Conservation (phyloP, 306 rosid species). For the Echinosophora koreensis region DNA sequence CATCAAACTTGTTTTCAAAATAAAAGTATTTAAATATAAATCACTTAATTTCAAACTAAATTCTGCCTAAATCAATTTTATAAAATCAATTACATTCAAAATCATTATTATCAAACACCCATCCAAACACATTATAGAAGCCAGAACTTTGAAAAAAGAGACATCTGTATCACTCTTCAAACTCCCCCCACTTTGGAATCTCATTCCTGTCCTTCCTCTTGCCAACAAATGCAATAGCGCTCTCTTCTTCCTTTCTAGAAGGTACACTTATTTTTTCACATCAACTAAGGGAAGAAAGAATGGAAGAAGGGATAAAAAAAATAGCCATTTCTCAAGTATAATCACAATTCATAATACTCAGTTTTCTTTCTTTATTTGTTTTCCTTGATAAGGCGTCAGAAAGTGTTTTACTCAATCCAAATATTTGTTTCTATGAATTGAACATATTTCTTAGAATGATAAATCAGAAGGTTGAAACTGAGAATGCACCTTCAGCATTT, state of each 20-base stretch:
- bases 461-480: constrained; percentile 38
- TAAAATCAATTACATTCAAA: no score
- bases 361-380: constrained; percentile 7
- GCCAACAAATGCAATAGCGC: not conserved
- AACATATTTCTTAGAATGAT: constrained; percentile 40
- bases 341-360: not conserved
- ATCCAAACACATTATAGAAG: no score
- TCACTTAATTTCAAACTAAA: no score
- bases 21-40: no score
- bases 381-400: not conserved
- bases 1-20: no score
- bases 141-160: not conserved
- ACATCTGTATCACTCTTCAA: constrained; percentile 35
- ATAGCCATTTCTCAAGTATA: constrained; percentile 15
- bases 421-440: constrained; percentile 11
- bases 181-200: constrained; percentile 17
- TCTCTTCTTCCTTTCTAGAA: constrained; percentile 15
- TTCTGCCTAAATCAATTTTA: no score
- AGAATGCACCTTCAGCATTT: constrained; percentile 20
- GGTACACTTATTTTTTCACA: not conserved
- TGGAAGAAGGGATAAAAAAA: not conserved
- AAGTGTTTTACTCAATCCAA: not conserved
- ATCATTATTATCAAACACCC: no score
- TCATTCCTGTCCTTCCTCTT: constrained; percentile 19
- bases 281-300: not conserved